Base-by-base conservation (phyloP, 78 protist genomes). In the Tieghemostelium lacteum region DNA sequence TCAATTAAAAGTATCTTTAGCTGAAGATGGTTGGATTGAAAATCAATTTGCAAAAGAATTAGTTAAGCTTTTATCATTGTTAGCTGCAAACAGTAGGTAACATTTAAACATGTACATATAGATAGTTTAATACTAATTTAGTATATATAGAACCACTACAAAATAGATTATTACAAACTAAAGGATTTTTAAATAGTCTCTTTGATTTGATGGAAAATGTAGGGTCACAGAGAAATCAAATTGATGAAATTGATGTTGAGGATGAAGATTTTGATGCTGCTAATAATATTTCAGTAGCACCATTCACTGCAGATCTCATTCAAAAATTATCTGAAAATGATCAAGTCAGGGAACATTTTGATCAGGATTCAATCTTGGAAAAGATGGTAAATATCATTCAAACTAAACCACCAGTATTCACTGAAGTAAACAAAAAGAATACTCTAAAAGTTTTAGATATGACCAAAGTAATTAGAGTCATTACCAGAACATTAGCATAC, bases 21-120 rank as follows among this genome's bases (percentile, higher is more conserved):
- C 37, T 8, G n/a, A 67, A 28, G 91, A 83, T 19, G 91, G 91
- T 60, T 83, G 75, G 67, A 67, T 67, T 69, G 78, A 69, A 22
- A 83, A 83, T 60, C 31, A 39, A 26, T 69, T 83, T 58, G 91
- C 91, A 3, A 10, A 58, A 29, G 91, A 83, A 45, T 20, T 83
- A 0, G 54, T 60, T 42, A 3, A 14, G 16, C 20, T 61, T 39
- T 50, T 77, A 33, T n/a, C 55, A 31, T 33, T 29, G 36, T 57
- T 65, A 14, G 33, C 62, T 28, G 24, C 22, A n/a, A 77, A 77
- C 22, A 65, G 86, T 75, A 75, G 24, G 73, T 31, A 61, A 49
- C 16, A 14, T 26, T 54, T 16, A 2, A 7, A 55, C 24, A 24
- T 17, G 16, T 28, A 40, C 0, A 31, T 40, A 58, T 28, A 31